These are phyloP conservation scores for Hypoxylon trugodes DNA, from an alignment of 495 filamentous ascomycete species.

Conservation along the genomic window DNA sequence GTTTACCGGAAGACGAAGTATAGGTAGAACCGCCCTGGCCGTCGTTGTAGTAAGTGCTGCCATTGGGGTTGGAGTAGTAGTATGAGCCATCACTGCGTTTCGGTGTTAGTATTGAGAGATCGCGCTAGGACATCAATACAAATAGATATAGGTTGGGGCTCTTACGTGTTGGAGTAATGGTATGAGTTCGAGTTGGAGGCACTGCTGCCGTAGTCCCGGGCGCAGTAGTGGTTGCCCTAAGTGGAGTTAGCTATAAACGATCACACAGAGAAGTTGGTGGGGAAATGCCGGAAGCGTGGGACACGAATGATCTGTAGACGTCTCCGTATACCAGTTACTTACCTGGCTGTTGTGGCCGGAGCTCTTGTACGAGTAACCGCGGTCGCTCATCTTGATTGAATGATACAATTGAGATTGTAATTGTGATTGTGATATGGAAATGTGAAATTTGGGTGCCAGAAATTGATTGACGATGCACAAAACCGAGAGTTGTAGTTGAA, in stretches of 20 bases:
- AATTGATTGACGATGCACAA: neutral
- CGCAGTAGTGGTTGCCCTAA: slow-evolving; percentile 64
- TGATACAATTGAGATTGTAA: neutral
- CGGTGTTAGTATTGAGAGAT: neutral
- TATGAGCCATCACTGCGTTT: slow-evolving; percentile 60
- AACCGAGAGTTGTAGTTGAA: neutral
- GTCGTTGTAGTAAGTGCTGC: slow-evolving; percentile 57
- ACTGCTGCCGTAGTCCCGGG: slow-evolving; percentile 59
- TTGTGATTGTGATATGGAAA: neutral
- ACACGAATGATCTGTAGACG: neutral
- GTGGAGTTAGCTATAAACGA: slow-evolving; percentile 1
- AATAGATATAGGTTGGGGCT: neutral
- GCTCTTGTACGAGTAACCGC: slow-evolving; percentile 52
- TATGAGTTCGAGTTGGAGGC: slow-evolving; percentile 60
- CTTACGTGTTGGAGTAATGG: slow-evolving; percentile 64
- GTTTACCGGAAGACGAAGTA: slow-evolving; percentile 48
- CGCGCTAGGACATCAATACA: neutral
- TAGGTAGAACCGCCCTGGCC: slow-evolving; percentile 54
- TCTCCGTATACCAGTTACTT: slow-evolving; percentile 13
- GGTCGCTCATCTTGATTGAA: slow-evolving; percentile 40
- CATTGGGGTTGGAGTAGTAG: slow-evolving; percentile 67
- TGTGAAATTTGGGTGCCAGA: neutral
- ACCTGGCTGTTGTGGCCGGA: slow-evolving; percentile 55
- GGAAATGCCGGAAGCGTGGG: neutral
- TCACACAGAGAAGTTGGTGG: neutral